Evolutionary conservation across 306 rosid species (phyloP), one percentile per base, ranked within the genome.

Genomic region (Styphnolobium japonicum): DNA sequence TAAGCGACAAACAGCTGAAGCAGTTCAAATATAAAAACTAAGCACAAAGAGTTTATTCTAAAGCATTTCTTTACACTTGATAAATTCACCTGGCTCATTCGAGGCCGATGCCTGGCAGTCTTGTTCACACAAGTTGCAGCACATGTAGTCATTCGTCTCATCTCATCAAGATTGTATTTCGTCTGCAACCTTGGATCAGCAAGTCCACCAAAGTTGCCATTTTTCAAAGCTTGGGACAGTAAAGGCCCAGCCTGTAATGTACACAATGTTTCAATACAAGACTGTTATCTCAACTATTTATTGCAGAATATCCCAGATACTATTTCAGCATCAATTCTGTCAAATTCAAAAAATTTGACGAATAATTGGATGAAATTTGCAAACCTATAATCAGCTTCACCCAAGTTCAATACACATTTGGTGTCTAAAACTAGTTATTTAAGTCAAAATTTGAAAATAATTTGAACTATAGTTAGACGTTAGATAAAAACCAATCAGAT

Each of bases 191-290:
- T 80, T 33, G 73, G 79, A 64, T 89, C 96, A 74, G 64, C 84
- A 78, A 89, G 81, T 56, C 57, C 82, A 55, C 72, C 83, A 5
- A 91, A 80, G 75, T 80, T 80, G 10, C 90, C 88, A 31, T 48
- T 71, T 76, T 84, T 91, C 73, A 85, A 39, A 71, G 88, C 90
- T 85, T 85, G 83, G 3, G 66, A 60, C 10, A 91, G 91, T 80
- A 91, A 80, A 75, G 96, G 96, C 79, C 91, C 87, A n/a, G 96
- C 93, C 96, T 91, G 74, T 45, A 77, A 85, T 79, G 16, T 11
- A 73, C n/a, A 70, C 25, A 53, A 64, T 39, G 15, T 49, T 61
- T 69, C 18, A 63, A 21, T 36, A 23, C 16, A 14, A 12, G 27
- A 57, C 22, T 60, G 33, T 27, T 23, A 64, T 45, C 53, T 67